Percentiles rank a stretch among this genome's conserved stretches.
Conservation (phyloP, 106 monocot species). For the Phalaenopsis aphrodite region DNA sequence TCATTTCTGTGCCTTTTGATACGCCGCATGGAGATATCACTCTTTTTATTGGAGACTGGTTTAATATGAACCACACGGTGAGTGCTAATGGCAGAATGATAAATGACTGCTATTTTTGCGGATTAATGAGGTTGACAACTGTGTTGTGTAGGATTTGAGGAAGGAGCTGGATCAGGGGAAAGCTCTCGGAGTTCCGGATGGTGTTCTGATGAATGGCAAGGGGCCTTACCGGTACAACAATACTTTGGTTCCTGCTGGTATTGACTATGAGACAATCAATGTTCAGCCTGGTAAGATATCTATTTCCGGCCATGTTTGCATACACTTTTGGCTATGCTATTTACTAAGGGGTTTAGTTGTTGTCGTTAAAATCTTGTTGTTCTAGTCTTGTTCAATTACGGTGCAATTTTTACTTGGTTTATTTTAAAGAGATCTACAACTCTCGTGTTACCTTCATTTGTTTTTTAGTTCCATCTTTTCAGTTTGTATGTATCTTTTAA, state of each 20-base stretch:
- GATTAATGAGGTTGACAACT: background rate
- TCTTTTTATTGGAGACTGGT: constrained; percentile 92
- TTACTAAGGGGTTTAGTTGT: background rate
- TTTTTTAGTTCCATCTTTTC: too few relatives aligned
- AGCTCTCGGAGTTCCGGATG: constrained; percentile 54
- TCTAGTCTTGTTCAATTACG: too few relatives aligned
- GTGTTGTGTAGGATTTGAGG: constrained; percentile 32
- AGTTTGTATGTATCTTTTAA: too few relatives aligned
- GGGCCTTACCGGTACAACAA: constrained; percentile 53
- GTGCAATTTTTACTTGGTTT: too few relatives aligned
- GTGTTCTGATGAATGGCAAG: constrained; percentile 66
- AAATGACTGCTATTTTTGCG: background rate
- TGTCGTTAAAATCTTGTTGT: background rate
- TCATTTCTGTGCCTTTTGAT: constrained; percentile 69
- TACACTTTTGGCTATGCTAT: background rate
- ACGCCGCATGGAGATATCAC: constrained; percentile 71
- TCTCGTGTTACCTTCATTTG: too few relatives aligned
- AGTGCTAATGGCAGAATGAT: background rate
- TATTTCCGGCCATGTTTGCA: background rate
- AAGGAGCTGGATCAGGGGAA: constrained; percentile 54
- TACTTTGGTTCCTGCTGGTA: constrained; percentile 37
- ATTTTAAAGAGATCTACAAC: too few relatives aligned
- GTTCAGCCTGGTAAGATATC: constrained; percentile 38
- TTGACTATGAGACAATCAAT: constrained; percentile 38
- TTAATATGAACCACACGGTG: constrained; percentile 67